Evolutionary conservation across 305 asterid genomes (phyloP).

Genomic region (Salvia sclarea): DNA sequence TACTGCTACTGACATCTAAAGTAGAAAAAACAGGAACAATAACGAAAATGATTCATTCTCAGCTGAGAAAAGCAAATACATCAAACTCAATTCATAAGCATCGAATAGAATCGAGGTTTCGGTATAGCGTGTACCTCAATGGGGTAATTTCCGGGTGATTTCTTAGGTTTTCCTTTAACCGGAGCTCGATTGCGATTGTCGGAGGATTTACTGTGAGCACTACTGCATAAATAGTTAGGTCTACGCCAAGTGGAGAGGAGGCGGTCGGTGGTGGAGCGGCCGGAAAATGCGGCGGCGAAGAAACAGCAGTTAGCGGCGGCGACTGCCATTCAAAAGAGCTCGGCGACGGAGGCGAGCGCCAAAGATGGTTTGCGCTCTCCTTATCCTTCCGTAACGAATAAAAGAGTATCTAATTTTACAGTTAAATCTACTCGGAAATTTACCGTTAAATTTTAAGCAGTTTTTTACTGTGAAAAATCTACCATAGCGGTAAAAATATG

Average conservation of each 20-base stretch:
- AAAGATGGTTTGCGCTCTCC: conserved; percentile 31
- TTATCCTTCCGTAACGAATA: conserved; percentile 34
- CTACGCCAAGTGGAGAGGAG: conserved; percentile 37
- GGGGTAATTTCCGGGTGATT: conserved; percentile 34
- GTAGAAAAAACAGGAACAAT: background rate
- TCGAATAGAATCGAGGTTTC: background rate
- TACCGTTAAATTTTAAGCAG: background rate
- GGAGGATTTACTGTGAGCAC: conserved; percentile 35
- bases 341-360: conserved; percentile 24
- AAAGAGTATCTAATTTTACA: background rate
- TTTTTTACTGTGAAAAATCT: too few species aligned
- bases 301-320: conserved; percentile 66
- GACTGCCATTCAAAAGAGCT: conserved; percentile 51
- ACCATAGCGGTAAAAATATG: too few species aligned
- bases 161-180: conserved; percentile 34
- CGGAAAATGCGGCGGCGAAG: conserved; percentile 48
- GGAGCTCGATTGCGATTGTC: conserved; percentile 30
- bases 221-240: conserved; percentile 30
- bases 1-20: background rate
- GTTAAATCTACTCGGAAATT: too few species aligned
- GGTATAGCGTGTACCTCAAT: conserved; percentile 52
- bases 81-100: background rate
- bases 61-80: background rate
- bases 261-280: conserved; percentile 42
- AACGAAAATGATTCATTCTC: background rate